Evolutionary conservation across 306 rosid genomes (phyloP).

Genomic region (Cucurbita moschata): DNA sequence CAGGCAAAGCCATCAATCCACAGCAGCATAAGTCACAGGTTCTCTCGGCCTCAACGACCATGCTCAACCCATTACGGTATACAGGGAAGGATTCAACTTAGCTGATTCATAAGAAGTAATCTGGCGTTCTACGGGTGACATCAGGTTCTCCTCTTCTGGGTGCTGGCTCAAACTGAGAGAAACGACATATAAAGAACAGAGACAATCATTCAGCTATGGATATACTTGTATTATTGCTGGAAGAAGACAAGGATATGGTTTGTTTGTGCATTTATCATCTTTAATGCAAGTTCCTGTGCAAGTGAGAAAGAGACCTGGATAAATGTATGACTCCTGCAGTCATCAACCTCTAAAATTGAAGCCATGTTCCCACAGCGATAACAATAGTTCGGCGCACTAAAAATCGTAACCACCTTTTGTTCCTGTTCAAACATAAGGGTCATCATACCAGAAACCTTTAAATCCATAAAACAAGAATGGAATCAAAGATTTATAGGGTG

Average conservation of each 20-base stretch:
- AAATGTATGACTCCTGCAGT: constrained; percentile 86
- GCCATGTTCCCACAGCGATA: constrained; percentile 99
- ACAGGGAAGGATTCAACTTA: constrained; percentile 1
- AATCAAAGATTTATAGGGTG: background rate
- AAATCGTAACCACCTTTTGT: constrained; percentile 97
- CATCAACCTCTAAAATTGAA: constrained; percentile 96
- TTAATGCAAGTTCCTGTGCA: background rate
- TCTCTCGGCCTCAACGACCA: background rate
- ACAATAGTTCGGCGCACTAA: constrained; percentile 98
- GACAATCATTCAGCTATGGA: background rate
- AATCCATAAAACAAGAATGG: background rate
- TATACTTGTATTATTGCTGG: background rate
- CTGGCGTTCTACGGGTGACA: constrained; percentile 97
- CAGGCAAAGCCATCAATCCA: background rate
- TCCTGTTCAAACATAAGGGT: constrained; percentile 58
- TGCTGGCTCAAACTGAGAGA: constrained; percentile 89
- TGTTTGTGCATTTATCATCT: background rate
- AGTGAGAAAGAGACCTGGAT: constrained; percentile 56
- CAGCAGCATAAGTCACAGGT: constrained; percentile 1
- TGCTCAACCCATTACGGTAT: background rate
- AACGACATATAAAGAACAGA: background rate
- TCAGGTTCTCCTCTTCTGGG: constrained; percentile 99
- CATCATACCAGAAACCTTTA: constrained; percentile 3
- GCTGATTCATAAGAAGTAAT: constrained; percentile 70
- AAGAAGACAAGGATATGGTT: background rate